phyloP scores from a whole-genome alignment of 2,329 filamentous ascomycete genomes.

The Pseudopithomyces chartarum region DNA sequence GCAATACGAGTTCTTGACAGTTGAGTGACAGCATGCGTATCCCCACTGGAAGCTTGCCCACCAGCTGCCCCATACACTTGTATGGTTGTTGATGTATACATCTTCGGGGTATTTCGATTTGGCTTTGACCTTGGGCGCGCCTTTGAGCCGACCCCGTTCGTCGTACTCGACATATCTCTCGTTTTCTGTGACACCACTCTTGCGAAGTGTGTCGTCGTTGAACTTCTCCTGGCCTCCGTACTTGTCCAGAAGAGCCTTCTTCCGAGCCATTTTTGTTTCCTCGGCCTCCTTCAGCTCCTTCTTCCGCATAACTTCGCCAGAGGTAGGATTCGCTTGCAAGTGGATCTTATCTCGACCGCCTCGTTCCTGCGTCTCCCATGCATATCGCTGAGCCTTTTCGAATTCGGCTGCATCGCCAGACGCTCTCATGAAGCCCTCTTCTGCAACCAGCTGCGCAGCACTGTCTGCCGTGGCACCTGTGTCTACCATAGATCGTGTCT shows the following conservation, averaged over 20 bases:
- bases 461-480: constrained; percentile 79
- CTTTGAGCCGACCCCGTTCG: constrained; percentile 86
- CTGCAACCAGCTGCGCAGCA: constrained; percentile 81
- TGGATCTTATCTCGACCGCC: constrained; percentile 80
- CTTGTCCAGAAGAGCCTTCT: constrained; percentile 75
- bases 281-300: constrained; percentile 77
- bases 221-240: constrained; percentile 75
- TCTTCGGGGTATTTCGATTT: constrained; percentile 95
- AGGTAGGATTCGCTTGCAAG: constrained; percentile 94
- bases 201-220: constrained; percentile 65
- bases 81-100: constrained; percentile 87
- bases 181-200: constrained; percentile 74
- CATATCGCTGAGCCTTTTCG: constrained; percentile 84
- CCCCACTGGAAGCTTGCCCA: constrained; percentile 96
- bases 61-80: constrained; percentile 94
- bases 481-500: constrained; percentile 89
- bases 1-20: constrained; percentile 95
- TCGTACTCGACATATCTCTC: constrained; percentile 95
- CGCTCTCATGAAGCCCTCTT: constrained; percentile 87
- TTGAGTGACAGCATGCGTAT: constrained; percentile 92
- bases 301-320: constrained; percentile 82
- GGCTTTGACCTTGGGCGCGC: constrained; percentile 73
- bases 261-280: constrained; percentile 68
- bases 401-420: constrained; percentile 94
- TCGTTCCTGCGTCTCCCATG: constrained; percentile 93